These are phyloP conservation scores for Sindora glabra DNA, from an alignment of 306 rosid species.

Conservation along the genomic window DNA sequence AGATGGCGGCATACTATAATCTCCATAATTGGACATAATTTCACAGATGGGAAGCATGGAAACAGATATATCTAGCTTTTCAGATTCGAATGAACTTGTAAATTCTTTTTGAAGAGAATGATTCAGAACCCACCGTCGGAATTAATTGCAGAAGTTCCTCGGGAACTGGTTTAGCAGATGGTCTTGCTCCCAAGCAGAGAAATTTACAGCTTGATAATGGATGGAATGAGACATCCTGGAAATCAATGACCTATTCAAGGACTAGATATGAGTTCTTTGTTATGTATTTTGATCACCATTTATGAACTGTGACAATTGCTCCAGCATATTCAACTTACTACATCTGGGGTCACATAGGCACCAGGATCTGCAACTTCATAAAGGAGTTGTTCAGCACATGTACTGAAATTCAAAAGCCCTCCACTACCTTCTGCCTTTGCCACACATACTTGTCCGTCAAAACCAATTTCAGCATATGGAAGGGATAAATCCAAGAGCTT, in stretches of 20 bases:
- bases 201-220: constrained; percentile 60
- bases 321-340: constrained; percentile 60
- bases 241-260: constrained; percentile 58
- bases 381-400: constrained; percentile 89
- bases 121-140: constrained; percentile 56
- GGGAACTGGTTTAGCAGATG: constrained; percentile 55
- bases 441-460: constrained; percentile 62
- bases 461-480: constrained; percentile 79
- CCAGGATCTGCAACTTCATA: constrained; percentile 87
- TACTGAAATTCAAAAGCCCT: constrained; percentile 64
- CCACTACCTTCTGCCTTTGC: constrained; percentile 87
- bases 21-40: not conserved
- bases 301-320: no score
- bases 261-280: constrained; percentile 2
- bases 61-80: not conserved
- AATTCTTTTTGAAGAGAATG: not conserved
- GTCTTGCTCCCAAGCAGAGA: constrained; percentile 63
- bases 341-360: constrained; percentile 89
- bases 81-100: not conserved
- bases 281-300: no score
- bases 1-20: not conserved
- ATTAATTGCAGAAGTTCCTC: constrained; percentile 70
- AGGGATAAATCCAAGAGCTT: constrained; percentile 73
- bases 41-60: no score
- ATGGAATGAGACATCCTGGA: constrained; percentile 62